Base-by-base conservation (phyloP, 192 early-diverging fungal species). In the Podila epicladia region DNA sequence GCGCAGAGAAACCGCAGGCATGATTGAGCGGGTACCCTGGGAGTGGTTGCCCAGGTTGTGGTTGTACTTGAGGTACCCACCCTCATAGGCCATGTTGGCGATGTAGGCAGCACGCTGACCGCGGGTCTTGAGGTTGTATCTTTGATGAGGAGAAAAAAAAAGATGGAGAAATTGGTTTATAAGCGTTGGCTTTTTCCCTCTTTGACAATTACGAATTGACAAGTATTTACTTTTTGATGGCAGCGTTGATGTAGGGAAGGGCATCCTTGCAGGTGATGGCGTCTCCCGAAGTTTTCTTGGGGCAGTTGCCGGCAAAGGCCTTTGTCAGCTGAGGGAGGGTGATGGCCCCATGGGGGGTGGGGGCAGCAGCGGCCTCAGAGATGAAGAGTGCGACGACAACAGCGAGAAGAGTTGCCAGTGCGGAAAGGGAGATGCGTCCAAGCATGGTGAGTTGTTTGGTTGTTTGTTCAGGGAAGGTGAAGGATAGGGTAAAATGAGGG, bases 231-330 rank as follows among this genome's bases (percentile, higher is more conserved):
- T 80, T 80, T 22, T 73, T 80, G 62, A 80, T 80, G 45, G 77
- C 77, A 22, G 77, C 70, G 26, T 80, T 80, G 49, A 80, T 80
- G 49, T 69, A 80, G 35, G 77, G 77, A 29, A 80, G 71, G 15
- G 77, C 77, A 55, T 80, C 71, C 62, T 80, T 72, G 77, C 77
- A 80, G 38, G 77, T 73, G 26, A 80, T 80, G 20, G 29, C 66
- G 53, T 80, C 77, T 15, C 71, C 71, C 7, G 38, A 12, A 24
- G 77, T 80, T 41, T 73, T 66, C 7, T 29, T n/a, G 35, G 77
- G 77, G 77, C 77, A 80, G 19, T 73, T 48, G 20, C 77, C 77
- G 65, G 77, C 77, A 69, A 80, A 80, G 57, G 77, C 77, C 71
- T 73, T 80, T 50, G 70, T 72, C 45, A 80, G 33, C 37, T 80